A percentile compares a stretch with the other conserved stretches of the same genome.
Conservation (phyloP, 306 rosid species). For the Quercus variabilis region DNA sequence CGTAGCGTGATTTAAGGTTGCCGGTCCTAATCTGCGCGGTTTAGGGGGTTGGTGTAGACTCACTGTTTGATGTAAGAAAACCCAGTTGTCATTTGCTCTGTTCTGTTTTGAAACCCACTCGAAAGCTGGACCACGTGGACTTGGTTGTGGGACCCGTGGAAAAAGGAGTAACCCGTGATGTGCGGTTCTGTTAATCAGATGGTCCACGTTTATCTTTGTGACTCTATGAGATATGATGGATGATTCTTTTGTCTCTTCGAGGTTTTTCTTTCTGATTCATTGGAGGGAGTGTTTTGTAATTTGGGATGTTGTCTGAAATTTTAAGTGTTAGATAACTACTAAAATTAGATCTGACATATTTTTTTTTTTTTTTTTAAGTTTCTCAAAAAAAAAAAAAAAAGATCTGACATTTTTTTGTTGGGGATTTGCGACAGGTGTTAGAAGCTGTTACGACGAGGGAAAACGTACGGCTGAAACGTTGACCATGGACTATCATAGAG, state of each 20-base stretch:
- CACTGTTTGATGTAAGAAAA: not conserved
- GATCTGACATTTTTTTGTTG: not conserved
- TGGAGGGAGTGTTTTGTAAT: constrained; percentile 3
- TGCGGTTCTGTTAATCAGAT: constrained; percentile 33
- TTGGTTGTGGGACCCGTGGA: constrained; percentile 18
- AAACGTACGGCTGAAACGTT: constrained; percentile 98
- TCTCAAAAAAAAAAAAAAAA: too few species aligned
- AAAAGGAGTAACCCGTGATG: constrained; percentile 34
- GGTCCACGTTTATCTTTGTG: not conserved
- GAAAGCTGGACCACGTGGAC: constrained; percentile 21
- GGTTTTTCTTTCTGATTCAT: too few species aligned
- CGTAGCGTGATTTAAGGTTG: not conserved
- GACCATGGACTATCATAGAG: constrained; percentile 97
- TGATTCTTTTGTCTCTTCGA: too few species aligned
- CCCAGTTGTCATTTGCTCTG: not conserved
- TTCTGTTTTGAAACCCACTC: too few species aligned
- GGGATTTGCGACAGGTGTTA: constrained; percentile 70
- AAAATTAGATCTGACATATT: not conserved
- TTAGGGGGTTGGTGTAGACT: too few species aligned
- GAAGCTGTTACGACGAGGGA: constrained; percentile 98
- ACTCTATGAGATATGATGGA: too few species aligned
- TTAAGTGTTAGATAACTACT: not conserved
- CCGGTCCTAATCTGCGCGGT: constrained; percentile 1
- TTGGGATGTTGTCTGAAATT: too few species aligned
- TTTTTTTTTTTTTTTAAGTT: too few species aligned